phyloP scores from a whole-genome alignment of 805 yeast genomes.

The Yarrowia porcina region DNA sequence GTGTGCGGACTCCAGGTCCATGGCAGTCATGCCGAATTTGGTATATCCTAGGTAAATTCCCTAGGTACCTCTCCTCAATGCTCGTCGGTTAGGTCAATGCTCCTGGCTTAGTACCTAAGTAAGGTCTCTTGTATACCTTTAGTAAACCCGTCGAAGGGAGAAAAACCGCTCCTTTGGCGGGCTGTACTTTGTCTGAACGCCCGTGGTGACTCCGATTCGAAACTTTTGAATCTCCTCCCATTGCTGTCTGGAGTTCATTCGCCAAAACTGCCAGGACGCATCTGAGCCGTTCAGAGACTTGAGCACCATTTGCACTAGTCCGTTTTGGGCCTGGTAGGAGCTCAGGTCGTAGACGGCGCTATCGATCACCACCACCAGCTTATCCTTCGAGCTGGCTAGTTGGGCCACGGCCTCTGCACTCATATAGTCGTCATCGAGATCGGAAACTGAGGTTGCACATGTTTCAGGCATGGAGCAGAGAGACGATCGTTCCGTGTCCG shows the following conservation, averaged over 20 bases:
- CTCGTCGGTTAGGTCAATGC: too few species aligned
- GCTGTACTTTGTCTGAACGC: background rate
- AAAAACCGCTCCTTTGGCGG: conserved; percentile 18
- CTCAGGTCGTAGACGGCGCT: conserved; percentile 6
- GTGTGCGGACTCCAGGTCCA: background rate
- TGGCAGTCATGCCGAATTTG: too few species aligned
- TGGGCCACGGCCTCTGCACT: background rate
- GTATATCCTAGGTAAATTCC: too few species aligned
- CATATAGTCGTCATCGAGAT: background rate
- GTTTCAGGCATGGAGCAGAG: background rate
- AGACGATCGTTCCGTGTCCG: background rate
- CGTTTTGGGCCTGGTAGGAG: background rate
- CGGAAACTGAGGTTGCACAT: background rate
- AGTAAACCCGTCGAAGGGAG: background rate
- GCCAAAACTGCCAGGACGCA: conserved; percentile 21
- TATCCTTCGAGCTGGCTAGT: background rate
- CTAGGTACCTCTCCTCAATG: too few species aligned
- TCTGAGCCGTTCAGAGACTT: conserved; percentile 16
- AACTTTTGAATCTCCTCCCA: conserved; percentile 10
- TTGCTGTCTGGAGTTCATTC: background rate
- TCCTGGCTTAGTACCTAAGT: too few species aligned
- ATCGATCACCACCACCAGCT: background rate
- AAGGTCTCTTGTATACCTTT: too few species aligned
- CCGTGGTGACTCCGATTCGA: background rate
- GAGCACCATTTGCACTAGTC: background rate